These are phyloP conservation scores for Chalciporus sphaerocephalus DNA, from an alignment of 768 basidiomycete genomes.

Conservation along the genomic window DNA sequence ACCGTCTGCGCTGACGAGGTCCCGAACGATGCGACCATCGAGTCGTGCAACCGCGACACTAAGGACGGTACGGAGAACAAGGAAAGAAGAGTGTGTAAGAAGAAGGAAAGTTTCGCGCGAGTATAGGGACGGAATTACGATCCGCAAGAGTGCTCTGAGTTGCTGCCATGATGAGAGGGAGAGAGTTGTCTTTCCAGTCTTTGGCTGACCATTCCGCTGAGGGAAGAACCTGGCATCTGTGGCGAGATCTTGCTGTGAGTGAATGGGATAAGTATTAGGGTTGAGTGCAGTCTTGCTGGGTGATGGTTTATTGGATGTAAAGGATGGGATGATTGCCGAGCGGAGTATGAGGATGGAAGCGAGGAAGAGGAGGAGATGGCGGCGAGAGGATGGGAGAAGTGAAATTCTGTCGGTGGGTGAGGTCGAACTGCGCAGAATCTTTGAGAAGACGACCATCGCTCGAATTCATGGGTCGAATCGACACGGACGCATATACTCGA, in stretches of 20 bases:
- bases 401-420: not conserved
- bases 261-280: conserved; percentile 62
- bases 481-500: not conserved
- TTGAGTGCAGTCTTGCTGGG: conserved; percentile 52
- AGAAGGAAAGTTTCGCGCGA: conserved; percentile 74
- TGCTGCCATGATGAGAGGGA: conserved; percentile 68
- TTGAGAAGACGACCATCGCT: conserved; percentile 20
- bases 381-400: conserved; percentile 16
- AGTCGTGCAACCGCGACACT: conserved; percentile 84
- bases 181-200: conserved; percentile 48
- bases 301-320: conserved; percentile 38
- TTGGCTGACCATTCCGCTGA: conserved; percentile 28
- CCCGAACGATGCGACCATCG: conserved; percentile 85
- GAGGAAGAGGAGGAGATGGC: conserved; percentile 39
- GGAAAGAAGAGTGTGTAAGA: conserved; percentile 74
- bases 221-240: conserved; percentile 61
- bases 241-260: conserved; percentile 53
- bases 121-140: conserved; percentile 60
- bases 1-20: conserved; percentile 84
- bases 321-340: conserved; percentile 31
- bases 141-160: conserved; percentile 65
- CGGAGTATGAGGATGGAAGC: conserved; percentile 50
- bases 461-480: not conserved
- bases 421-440: not conserved
- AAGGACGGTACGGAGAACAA: conserved; percentile 80